Conservation (phyloP, 495 filamentous ascomycete genomes). For the Neurospora intermedia region DNA sequence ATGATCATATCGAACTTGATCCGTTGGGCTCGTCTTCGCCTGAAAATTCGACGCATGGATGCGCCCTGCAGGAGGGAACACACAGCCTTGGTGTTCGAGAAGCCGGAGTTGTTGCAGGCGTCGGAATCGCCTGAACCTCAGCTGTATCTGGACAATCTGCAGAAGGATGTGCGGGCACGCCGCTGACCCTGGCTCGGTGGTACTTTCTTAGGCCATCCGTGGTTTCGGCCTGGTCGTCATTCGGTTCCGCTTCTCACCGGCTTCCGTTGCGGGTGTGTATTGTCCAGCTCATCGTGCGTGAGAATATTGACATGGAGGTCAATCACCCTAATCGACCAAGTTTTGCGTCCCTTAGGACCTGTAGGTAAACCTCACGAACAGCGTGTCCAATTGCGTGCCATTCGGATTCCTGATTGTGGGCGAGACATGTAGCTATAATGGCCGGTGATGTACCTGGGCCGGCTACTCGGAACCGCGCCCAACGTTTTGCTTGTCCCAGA, state of each 20-base stretch:
- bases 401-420: background rate
- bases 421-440: background rate
- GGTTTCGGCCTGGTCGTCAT: background rate
- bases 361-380: background rate
- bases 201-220: background rate
- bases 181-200: background rate
- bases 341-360: background rate
- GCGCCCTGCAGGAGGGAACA: background rate
- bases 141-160: too few species aligned
- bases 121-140: background rate
- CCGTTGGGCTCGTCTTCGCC: background rate
- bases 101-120: background rate
- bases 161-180: too few species aligned
- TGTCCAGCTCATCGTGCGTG: slow-evolving; percentile 32
- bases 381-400: background rate
- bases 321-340: slow-evolving; percentile 31
- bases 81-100: background rate
- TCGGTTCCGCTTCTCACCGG: background rate
- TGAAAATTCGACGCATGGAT: background rate
- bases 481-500: background rate
- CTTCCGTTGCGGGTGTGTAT: background rate
- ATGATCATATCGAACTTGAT: background rate
- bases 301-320: slow-evolving; percentile 9
- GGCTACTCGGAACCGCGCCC: background rate
- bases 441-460: background rate